phyloP scores from a whole-genome alignment of 2,329 filamentous ascomycete genomes.

The Aspergillus japonicus region DNA sequence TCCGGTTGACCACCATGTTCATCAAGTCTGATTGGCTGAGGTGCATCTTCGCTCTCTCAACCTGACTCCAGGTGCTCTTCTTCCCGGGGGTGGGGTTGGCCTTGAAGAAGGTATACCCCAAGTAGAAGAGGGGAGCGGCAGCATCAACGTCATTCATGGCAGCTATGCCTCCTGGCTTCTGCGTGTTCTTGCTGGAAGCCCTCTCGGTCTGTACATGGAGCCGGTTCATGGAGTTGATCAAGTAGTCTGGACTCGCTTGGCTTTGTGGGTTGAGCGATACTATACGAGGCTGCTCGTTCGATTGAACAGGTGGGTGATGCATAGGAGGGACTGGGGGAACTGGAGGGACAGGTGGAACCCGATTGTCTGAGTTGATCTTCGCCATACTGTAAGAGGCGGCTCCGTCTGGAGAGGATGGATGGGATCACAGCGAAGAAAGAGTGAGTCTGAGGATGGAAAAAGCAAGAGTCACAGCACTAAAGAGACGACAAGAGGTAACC shows the following conservation, averaged over 20 bases:
- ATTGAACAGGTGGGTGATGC: constrained; percentile 17
- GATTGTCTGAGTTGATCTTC: constrained; percentile 20
- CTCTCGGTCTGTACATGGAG: constrained; percentile 17
- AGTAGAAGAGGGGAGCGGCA: constrained; percentile 24
- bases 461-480: background rate
- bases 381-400: constrained; percentile 12
- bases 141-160: constrained; percentile 12
- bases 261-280: constrained; percentile 10
- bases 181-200: constrained; percentile 1
- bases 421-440: background rate
- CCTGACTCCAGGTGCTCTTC: constrained; percentile 32
- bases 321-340: constrained; percentile 19
- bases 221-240: constrained; percentile 20
- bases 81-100: constrained; percentile 30
- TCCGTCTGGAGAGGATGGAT: background rate
- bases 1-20: constrained; percentile 31
- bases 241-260: constrained; percentile 11
- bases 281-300: constrained; percentile 15
- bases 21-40: constrained; percentile 32
- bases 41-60: constrained; percentile 30
- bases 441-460: background rate
- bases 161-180: constrained; percentile 5
- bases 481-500: background rate
- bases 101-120: constrained; percentile 38
- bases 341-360: constrained; percentile 18